Evolutionary conservation across 768 basidiomycete genomes (phyloP), one percentile per base, ranked within the genome.

Genomic region (Bullera alba): DNA sequence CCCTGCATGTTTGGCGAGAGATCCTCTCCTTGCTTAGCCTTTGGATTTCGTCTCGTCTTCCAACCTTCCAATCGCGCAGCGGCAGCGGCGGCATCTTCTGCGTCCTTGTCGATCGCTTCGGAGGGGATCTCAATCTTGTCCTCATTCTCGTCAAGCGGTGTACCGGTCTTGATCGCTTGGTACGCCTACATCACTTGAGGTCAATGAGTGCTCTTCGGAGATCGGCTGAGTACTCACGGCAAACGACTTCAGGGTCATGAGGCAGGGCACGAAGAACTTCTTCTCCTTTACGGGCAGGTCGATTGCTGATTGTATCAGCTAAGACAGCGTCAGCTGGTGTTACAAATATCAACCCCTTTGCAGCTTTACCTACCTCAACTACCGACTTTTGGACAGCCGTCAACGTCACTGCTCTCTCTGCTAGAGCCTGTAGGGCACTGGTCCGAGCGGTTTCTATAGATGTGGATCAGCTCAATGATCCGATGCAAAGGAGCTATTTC

Each of bases 1-100:
- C 93, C 93, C 67, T 90, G 88, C 12, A 84, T 79, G 60, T 81
- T 86, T 5, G 84, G 81, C 63, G 83, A 83, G 35, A 81, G 65
- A 1, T 76, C 74, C 48, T 10, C 10, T 8, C 74, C 47, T 60
- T 58, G 53, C 50, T 61, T 62, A 41, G 64, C 47, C 34, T 61
- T 60, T 4, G 51, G 54, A 2, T 32, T 56, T 28, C 71, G 51
- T 26, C 69, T 57, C 32, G 67, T 70, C 53, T 65, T 53, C 67
- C 67, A 69, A 32, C 58, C 67, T 23, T 49, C 43, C 21, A 49
- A n/a, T 14, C 56, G 42, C 12, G 61, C 59, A n/a, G 64, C 63
- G 8, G 67, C 60, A 15, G 60, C 63, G n/a, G 65, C 63, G 28
- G 58, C 53, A 28, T 60, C 63, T 50, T 72, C 70, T 5, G 65